Evolutionary conservation across 257 asterid genomes (phyloP).

Genomic region (Henckelia pumila): DNA sequence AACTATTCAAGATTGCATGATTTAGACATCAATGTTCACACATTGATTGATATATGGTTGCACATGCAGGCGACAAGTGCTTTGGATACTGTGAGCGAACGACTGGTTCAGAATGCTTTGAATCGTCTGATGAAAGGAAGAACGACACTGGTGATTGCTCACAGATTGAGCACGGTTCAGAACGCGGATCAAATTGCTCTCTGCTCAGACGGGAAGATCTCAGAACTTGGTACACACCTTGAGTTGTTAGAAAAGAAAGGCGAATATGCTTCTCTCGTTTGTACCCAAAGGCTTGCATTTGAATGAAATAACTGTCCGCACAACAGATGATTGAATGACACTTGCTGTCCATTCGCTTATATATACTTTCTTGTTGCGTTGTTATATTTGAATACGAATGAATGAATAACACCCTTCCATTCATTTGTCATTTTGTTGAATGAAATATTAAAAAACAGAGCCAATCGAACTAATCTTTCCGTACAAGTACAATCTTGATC

Average conservation of each 20-base stretch:
- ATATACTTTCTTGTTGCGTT: too few species aligned
- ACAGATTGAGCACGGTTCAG: slow-evolving; percentile 94
- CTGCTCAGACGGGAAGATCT: slow-evolving; percentile 77
- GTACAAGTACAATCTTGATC: too few species aligned
- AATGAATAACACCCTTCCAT: too few species aligned
- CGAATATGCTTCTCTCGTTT: slow-evolving; percentile 82
- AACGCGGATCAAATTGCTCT: slow-evolving; percentile 82
- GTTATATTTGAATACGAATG: too few species aligned
- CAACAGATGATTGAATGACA: too few species aligned
- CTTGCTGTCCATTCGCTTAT: too few species aligned
- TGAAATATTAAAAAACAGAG: too few species aligned
- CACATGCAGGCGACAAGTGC: slow-evolving; percentile 99
- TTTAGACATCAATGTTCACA: neutral
- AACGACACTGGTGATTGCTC: slow-evolving; percentile 94
- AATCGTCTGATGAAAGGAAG: slow-evolving; percentile 90
- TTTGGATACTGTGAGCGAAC: slow-evolving; percentile 85
- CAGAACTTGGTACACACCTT: slow-evolving; percentile 84
- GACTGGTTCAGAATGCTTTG: slow-evolving; percentile 87
- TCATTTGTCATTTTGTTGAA: too few species aligned
- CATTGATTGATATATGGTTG: slow-evolving; percentile 3
- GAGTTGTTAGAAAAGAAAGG: slow-evolving; percentile 70
- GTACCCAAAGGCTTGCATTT: slow-evolving; percentile 85
- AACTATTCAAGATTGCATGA: neutral
- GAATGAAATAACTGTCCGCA: too few species aligned
- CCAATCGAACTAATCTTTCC: too few species aligned